A percentile compares a stretch with the other conserved stretches of the same genome.
phyloP scores from a whole-genome alignment of 2,329 filamentous ascomycete genomes.

The Neofusicoccum parvum region DNA sequence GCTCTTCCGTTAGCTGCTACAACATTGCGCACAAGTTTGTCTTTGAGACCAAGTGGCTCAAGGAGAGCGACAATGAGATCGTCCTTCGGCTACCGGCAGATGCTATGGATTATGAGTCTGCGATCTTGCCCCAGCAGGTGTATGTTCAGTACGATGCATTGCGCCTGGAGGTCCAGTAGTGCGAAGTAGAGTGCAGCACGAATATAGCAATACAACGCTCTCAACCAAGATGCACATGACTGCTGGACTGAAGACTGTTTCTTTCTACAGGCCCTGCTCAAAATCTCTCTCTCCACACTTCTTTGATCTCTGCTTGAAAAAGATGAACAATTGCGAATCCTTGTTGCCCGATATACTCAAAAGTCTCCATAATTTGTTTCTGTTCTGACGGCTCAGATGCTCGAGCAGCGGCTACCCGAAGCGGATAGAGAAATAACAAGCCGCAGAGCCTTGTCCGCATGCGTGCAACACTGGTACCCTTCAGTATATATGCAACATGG shows the following conservation, averaged over 20 bases:
- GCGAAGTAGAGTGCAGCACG: too few relatives aligned
- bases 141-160: constrained; percentile 70
- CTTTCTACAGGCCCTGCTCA: too few relatives aligned
- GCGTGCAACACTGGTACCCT: background rate
- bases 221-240: too few relatives aligned
- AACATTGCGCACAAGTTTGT: constrained; percentile 61
- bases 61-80: constrained; percentile 58
- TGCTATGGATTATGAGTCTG: constrained; percentile 61
- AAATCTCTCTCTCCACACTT: background rate
- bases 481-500: background rate
- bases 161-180: constrained; percentile 57
- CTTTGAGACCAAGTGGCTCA: constrained; percentile 36
- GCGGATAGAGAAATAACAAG: constrained; percentile 6
- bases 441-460: background rate
- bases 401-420: constrained; percentile 11
- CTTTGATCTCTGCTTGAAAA: background rate
- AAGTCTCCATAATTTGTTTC: background rate
- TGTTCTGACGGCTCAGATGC: background rate
- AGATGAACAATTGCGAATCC: background rate
- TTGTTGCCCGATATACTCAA: background rate
- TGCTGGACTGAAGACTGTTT: too few relatives aligned
- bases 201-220: too few relatives aligned
- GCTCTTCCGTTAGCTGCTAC: constrained; percentile 64
- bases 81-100: constrained; percentile 62
- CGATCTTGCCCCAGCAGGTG: constrained; percentile 55